Evolutionary conservation across 345 rosid species (phyloP).

Genomic region (Syzygium grande): DNA sequence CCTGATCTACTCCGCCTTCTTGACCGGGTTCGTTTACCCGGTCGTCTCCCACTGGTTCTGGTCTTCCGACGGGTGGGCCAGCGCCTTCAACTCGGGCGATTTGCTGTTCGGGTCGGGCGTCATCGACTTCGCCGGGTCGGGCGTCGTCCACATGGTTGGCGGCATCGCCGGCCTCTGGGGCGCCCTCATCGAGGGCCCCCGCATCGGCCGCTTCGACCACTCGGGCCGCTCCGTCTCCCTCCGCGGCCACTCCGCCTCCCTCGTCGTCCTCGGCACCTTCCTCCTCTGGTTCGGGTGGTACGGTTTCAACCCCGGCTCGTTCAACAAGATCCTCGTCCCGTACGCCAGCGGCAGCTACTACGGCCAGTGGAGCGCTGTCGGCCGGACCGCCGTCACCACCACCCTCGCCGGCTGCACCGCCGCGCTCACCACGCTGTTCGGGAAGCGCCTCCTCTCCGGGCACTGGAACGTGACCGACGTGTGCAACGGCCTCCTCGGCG

Average conservation of each 20-base stretch:
- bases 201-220: conserved; percentile 28
- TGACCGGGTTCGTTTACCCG: conserved; percentile 89
- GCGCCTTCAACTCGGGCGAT: conserved; percentile 29
- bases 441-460: conserved; percentile 60
- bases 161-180: conserved; percentile 47
- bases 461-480: conserved; percentile 94
- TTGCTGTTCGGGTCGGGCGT: conserved; percentile 60
- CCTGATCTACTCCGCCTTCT: conserved; percentile 67
- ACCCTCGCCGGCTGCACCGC: conserved; percentile 86
- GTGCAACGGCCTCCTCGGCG: conserved; percentile 85
- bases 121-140: conserved; percentile 50
- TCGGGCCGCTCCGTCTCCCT: conserved; percentile 19
- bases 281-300: conserved; percentile 40
- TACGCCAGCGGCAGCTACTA: conserved; percentile 35
- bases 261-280: conserved; percentile 31
- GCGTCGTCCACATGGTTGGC: conserved; percentile 43
- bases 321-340: conserved; percentile 11
- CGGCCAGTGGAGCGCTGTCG: conserved; percentile 66
- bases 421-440: conserved; percentile 82
- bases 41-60: conserved; percentile 94
- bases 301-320: conserved; percentile 40
- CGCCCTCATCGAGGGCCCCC: conserved; percentile 34
- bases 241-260: conserved; percentile 31
- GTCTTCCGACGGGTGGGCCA: conserved; percentile 86
- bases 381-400: conserved; percentile 88